Conservation (phyloP, 352 stramenopile species). For the Halophytophthora polymorphica region DNA sequence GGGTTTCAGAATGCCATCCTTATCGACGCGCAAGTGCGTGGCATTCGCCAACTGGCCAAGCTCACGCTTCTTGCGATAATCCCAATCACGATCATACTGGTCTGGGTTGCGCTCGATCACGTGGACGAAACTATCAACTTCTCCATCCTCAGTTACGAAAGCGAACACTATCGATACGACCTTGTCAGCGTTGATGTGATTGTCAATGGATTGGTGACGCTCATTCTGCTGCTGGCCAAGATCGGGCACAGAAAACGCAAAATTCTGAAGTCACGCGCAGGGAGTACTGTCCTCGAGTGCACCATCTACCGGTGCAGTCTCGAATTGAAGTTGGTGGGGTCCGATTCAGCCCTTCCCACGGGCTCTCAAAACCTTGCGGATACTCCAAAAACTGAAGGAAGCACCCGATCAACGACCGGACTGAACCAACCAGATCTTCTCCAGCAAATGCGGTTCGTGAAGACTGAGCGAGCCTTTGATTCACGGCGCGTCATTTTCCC, state of each 20-base stretch:
- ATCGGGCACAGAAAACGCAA: constrained; percentile 24
- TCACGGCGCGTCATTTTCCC: constrained; percentile 6
- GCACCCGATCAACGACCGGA: neutral
- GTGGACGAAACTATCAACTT: constrained; percentile 20
- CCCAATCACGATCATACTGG: constrained; percentile 16
- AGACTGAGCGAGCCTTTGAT: constrained; percentile 8
- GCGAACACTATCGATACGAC: constrained; percentile 10
- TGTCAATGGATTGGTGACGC: constrained; percentile 19
- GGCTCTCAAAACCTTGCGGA: neutral
- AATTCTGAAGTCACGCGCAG: constrained; percentile 2
- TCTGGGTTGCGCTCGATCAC: constrained; percentile 21
- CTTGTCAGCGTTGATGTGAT: constrained; percentile 19
- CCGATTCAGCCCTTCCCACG: neutral
- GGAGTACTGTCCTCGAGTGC: constrained; percentile 18
- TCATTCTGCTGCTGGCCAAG: constrained; percentile 21
- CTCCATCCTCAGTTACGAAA: constrained; percentile 14
- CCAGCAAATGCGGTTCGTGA: constrained; percentile 20
- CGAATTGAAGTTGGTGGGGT: constrained; percentile 12
- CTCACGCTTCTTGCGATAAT: constrained; percentile 16
- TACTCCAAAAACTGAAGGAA: neutral
- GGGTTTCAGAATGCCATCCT: constrained; percentile 35
- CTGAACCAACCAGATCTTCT: constrained; percentile 10
- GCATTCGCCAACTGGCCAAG: constrained; percentile 12
- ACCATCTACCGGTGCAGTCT: constrained; percentile 21
- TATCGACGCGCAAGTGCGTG: constrained; percentile 28